Conservation (phyloP, 2,329 filamentous ascomycete species). For the Fonsecaea monophora region DNA sequence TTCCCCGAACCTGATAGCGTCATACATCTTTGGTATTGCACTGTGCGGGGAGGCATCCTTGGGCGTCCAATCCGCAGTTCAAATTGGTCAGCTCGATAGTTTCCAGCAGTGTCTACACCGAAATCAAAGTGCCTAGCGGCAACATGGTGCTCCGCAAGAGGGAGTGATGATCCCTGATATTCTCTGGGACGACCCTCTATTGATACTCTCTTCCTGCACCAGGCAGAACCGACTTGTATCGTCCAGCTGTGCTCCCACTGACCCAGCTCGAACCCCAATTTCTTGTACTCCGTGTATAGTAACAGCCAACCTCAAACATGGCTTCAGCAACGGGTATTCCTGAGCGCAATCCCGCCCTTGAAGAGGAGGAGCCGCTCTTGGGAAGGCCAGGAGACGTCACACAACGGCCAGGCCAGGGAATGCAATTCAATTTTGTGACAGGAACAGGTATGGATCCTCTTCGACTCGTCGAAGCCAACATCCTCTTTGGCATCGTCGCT, state of each 20-base stretch:
- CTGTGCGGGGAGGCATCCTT: not conserved
- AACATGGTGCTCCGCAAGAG: slow-evolving; percentile 7
- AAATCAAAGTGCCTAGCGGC: slow-evolving; percentile 20
- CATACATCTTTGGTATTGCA: slow-evolving; percentile 6
- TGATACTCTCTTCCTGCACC: not conserved
- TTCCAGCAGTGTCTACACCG: not conserved
- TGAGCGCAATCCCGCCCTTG: slow-evolving; percentile 54
- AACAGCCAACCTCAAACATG: slow-evolving; percentile 56
- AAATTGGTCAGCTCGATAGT: slow-evolving; percentile 25
- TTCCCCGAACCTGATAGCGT: slow-evolving; percentile 7
- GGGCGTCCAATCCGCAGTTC: slow-evolving; percentile 23
- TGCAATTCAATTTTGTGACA: slow-evolving; percentile 74
- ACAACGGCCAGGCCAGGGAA: slow-evolving; percentile 68
- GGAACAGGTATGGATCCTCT: slow-evolving; percentile 60
- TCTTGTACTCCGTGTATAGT: not conserved
- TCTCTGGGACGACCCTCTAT: not conserved
- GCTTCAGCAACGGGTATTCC: slow-evolving; percentile 73
- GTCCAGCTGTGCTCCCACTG: not conserved
- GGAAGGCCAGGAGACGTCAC: slow-evolving; percentile 74
- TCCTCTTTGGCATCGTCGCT: slow-evolving; percentile 15
- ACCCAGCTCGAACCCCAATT: not conserved
- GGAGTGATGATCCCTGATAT: slow-evolving; percentile 12
- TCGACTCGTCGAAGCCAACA: slow-evolving; percentile 70
- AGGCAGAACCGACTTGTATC: not conserved
- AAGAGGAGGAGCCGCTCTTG: slow-evolving; percentile 73